phyloP scores from a whole-genome alignment of 1,284 basidiomycete genomes.

The Fomitopsis betulina region DNA sequence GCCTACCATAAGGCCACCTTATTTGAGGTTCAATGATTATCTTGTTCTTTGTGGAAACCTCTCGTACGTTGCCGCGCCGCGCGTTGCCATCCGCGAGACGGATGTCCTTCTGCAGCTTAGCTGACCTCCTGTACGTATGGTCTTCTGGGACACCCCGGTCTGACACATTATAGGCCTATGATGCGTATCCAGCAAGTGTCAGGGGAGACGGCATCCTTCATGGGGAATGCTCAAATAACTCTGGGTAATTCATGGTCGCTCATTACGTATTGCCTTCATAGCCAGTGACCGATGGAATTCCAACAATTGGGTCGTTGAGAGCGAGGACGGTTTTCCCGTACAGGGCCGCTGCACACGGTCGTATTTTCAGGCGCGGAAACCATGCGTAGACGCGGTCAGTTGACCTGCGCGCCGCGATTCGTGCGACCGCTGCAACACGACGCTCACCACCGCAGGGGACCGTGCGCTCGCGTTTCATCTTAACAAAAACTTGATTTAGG shows the following conservation, averaged over 20 bases:
- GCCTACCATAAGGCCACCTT: too few relatives aligned
- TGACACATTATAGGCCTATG: not conserved
- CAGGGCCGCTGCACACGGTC: not conserved
- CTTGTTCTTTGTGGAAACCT: too few relatives aligned
- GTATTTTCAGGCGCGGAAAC: conserved; percentile 2
- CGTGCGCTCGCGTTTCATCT: not conserved
- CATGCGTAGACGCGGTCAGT: conserved; percentile 6
- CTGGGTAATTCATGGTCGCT: not conserved
- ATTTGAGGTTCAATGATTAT: too few relatives aligned
- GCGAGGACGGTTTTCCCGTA: not conserved
- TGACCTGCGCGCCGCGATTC: conserved; percentile 2
- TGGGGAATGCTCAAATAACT: not conserved
- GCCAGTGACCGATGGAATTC: not conserved
- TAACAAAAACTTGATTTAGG: not conserved
- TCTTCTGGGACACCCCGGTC: not conserved
- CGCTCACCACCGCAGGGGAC: too few relatives aligned
- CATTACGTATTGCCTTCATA: not conserved
- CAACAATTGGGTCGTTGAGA: too few relatives aligned
- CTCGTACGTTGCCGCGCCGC: too few relatives aligned
- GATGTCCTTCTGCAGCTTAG: not conserved
- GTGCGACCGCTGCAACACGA: not conserved
- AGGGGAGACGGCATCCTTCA: not conserved
- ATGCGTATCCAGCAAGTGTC: too few relatives aligned
- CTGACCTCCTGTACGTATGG: not conserved
- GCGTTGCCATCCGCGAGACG: not conserved